Conservation (phyloP, 2,329 filamentous ascomycete genomes). For the Malbranchea cinnamomea region DNA sequence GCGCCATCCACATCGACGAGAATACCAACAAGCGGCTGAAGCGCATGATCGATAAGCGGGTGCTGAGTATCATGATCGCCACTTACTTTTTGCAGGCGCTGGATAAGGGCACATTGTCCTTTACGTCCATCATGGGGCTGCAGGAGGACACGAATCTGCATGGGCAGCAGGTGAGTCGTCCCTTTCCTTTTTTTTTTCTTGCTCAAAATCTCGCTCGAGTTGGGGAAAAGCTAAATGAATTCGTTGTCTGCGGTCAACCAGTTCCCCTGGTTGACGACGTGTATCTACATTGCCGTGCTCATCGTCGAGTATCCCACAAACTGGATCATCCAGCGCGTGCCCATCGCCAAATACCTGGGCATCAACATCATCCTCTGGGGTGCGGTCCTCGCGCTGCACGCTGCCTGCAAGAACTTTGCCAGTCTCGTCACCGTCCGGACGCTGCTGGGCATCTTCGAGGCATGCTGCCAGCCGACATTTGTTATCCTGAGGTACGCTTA, state of each 20-base stretch:
- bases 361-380: slow-evolving; percentile 53
- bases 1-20: slow-evolving; percentile 40
- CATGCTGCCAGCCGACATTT: slow-evolving; percentile 53
- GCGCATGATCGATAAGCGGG: slow-evolving; percentile 49
- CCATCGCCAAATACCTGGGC: slow-evolving; percentile 52
- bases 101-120: slow-evolving; percentile 26
- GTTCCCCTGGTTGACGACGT: slow-evolving; percentile 58
- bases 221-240: background rate
- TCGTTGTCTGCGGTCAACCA: too few relatives aligned
- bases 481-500: slow-evolving; percentile 44
- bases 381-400: slow-evolving; percentile 42
- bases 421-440: slow-evolving; percentile 47
- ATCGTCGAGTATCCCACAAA: slow-evolving; percentile 60
- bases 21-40: slow-evolving; percentile 48
- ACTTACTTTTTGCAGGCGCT: slow-evolving; percentile 55
- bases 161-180: slow-evolving; percentile 19
- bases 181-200: background rate
- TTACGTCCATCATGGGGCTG: slow-evolving; percentile 28
- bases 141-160: slow-evolving; percentile 34
- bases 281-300: slow-evolving; percentile 58
- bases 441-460: slow-evolving; percentile 56
- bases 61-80: slow-evolving; percentile 55
- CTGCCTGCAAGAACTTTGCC: slow-evolving; percentile 45
- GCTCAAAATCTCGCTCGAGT: background rate
- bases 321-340: slow-evolving; percentile 47